Conservation (phyloP, 108 stramenopile species). For the Cyclotella choctawhatcheeana region DNA sequence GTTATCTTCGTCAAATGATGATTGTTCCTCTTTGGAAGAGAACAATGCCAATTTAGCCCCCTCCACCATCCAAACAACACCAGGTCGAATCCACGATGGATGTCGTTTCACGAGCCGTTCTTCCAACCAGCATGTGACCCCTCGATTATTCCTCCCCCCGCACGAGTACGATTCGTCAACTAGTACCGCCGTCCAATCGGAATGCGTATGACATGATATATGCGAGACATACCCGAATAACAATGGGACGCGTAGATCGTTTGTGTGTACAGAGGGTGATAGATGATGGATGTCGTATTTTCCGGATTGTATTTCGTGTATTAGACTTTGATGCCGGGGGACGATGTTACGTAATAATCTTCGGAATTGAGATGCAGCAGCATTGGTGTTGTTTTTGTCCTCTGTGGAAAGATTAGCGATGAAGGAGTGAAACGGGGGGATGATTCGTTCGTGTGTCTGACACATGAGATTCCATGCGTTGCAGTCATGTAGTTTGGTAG, state of each 20-base stretch:
- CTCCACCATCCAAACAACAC: slow-evolving; percentile 66
- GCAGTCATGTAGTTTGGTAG: slow-evolving; percentile 49
- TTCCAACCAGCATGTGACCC: slow-evolving; percentile 41
- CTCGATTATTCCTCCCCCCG: neutral
- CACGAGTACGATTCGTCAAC: slow-evolving; percentile 37
- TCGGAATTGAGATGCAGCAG: neutral
- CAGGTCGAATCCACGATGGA: slow-evolving; percentile 50
- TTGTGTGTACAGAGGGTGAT: neutral
- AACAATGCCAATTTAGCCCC: slow-evolving; percentile 52
- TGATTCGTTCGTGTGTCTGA: slow-evolving; percentile 26
- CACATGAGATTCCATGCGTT: slow-evolving; percentile 51
- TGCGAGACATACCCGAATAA: slow-evolving; percentile 37
- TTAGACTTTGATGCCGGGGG: slow-evolving; percentile 15
- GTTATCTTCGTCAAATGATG: slow-evolving; percentile 15
- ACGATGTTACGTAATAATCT: slow-evolving; percentile 2
- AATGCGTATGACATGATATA: slow-evolving; percentile 47
- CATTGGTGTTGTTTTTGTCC: neutral
- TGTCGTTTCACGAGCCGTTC: slow-evolving; percentile 44
- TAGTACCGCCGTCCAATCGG: slow-evolving; percentile 45
- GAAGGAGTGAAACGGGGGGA: slow-evolving; percentile 23
- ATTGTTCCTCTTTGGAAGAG: slow-evolving; percentile 31
- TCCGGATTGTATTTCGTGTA: slow-evolving; percentile 37
- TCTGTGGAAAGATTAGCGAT: neutral
- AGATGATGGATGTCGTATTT: slow-evolving; percentile 28
- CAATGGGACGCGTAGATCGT: slow-evolving; percentile 29